These are phyloP conservation scores for Teunomyces gatunensis DNA, from an alignment of 805 yeast species.

Conservation along the genomic window DNA sequence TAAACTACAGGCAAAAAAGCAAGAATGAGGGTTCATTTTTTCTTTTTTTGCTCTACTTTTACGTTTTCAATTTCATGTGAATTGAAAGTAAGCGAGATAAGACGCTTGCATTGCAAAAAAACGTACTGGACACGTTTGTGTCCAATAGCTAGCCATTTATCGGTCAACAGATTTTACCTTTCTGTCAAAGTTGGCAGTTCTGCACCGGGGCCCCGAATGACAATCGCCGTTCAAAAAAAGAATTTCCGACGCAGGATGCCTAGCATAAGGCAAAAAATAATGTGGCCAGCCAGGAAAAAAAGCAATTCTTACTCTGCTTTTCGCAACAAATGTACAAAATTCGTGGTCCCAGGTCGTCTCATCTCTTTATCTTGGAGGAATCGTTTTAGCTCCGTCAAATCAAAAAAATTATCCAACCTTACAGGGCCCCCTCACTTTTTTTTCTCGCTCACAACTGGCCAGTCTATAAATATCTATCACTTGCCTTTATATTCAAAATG, in stretches of 20 bases:
- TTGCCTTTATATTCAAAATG: background rate
- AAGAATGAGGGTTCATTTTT: background rate
- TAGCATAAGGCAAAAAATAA: background rate
- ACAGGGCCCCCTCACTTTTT: slow-evolving; percentile 1
- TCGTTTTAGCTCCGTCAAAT: background rate
- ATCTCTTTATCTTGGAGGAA: background rate
- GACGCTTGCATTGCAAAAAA: too few relatives aligned
- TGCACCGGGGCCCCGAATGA: background rate
- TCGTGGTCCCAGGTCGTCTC: background rate
- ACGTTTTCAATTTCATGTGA: background rate
- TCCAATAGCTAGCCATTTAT: too few relatives aligned
- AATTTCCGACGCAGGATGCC: background rate
- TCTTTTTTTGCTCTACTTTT: background rate
- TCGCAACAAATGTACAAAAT: background rate
- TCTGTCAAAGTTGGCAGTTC: background rate
- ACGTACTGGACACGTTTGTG: too few relatives aligned
- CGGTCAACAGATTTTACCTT: too few relatives aligned
- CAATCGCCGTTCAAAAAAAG: background rate
- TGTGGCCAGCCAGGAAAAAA: background rate
- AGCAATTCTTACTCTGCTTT: background rate
- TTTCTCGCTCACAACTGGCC: background rate
- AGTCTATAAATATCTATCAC: background rate
- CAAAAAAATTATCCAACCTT: background rate
- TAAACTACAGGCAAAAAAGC: too few relatives aligned
- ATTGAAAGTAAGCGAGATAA: too few relatives aligned